Conservation (phyloP, 2,329 filamentous ascomycete species). For the Dactylonectria estremocensis region DNA sequence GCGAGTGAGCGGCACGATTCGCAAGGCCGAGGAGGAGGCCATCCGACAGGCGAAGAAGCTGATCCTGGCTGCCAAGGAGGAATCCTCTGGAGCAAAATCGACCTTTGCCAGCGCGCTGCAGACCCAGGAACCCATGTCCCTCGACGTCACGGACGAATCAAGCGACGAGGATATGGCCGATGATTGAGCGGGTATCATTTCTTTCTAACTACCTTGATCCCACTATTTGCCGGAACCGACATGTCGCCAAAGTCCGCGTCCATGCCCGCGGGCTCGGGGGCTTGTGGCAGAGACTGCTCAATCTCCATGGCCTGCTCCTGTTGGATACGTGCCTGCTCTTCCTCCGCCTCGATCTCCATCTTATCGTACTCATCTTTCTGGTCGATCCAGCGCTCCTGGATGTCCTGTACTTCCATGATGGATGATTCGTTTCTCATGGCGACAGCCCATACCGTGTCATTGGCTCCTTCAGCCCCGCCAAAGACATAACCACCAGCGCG, state of each 20-base stretch:
- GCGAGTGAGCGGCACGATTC: conserved; percentile 92
- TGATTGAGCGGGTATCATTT: conserved; percentile 65
- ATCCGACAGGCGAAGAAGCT: conserved; percentile 82
- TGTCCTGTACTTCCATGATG: conserved; percentile 86
- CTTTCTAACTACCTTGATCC: conserved; percentile 81
- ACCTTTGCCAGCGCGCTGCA: conserved; percentile 39
- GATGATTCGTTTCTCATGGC: conserved; percentile 86
- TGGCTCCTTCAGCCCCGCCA: conserved; percentile 89
- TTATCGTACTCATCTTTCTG: conserved; percentile 90
- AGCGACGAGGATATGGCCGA: conserved; percentile 62
- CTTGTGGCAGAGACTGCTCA: conserved; percentile 46
- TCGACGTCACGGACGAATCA: conserved; percentile 62
- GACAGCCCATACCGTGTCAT: conserved; percentile 97
- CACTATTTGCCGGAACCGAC: conserved; percentile 69
- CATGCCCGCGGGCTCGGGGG: conserved; percentile 43
- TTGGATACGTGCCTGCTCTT: conserved; percentile 76
- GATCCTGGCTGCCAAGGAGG: conserved; percentile 76
- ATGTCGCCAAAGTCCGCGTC: conserved; percentile 68
- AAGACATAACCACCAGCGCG: conserved; percentile 95
- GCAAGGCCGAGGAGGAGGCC: conserved; percentile 91
- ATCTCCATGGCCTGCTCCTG: conserved; percentile 57
- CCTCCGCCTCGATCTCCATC: conserved; percentile 80
- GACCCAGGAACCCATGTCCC: conserved; percentile 54
- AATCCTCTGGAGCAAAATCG: conserved; percentile 40
- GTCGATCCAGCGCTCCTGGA: conserved; percentile 97